Evolutionary conservation across 441 rosid species (phyloP), one percentile per base, ranked within the genome.

Genomic region (Corymbia citriodora): DNA sequence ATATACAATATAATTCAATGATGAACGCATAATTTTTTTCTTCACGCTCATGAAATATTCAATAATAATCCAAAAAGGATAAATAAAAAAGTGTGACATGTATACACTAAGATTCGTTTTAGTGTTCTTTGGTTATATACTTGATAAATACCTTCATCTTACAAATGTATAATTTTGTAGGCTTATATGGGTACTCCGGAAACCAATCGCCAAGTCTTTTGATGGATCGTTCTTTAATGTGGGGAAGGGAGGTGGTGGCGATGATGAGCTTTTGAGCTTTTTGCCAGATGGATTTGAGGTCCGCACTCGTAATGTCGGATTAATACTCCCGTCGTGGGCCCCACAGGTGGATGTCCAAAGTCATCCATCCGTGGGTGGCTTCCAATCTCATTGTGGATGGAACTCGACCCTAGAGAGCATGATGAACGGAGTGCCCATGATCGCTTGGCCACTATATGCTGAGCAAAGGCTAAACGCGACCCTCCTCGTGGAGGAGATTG

Each of bases 381-480:
- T 65, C 36, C 36, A 14, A 65, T 65, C 72, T n/a, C 72, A 65
- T n/a, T 65, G 72, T 10, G 19, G 72, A 65, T 65, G 72, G 72
- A 65, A 65, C 72, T 65, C 36, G 36, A n/a, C 36, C 72, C 36
- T 65, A 36, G 97, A 96, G 92, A 94, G 96, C 87, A 92, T 94
- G 4, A 87, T 88, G 36, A 93, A 93, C 8, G 96, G 97, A 48
- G 95, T 96, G 50, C 97, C 97, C 1, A 94, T 96, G 93, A 90
- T 95, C 19, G 93, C 93, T 4, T 95, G 97, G 97, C 99, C 97
- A 15, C 27, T 96, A 29, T 95, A 93, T 13, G 96, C 97, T 1
- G 97, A 97, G 90, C 97, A 96, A 87, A 94, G 63, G 89, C 91
- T 94, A 95, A 96, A 96, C 40, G 95, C 95, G 3, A 61, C 91